Evolutionary conservation across 768 basidiomycete genomes (phyloP).

Genomic region (Porpolomopsis calyptriformis): DNA sequence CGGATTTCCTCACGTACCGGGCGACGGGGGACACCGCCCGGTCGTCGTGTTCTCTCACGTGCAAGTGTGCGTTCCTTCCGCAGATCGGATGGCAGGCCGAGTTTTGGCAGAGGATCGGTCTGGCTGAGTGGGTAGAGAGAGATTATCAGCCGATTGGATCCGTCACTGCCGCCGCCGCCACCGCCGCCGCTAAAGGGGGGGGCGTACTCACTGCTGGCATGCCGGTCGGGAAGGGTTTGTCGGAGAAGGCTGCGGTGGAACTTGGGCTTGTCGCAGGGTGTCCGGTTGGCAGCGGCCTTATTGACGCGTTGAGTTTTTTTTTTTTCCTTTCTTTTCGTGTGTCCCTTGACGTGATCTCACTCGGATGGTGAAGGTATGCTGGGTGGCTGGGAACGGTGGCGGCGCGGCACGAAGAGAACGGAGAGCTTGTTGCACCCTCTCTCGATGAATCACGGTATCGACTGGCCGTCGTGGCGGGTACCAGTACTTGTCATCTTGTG

Average conservation of each 20-base stretch:
- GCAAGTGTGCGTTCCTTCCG: slow-evolving; percentile 92
- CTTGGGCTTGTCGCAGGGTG: slow-evolving; percentile 80
- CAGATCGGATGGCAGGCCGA: slow-evolving; percentile 77
- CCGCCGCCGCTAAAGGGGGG: slow-evolving; percentile 43
- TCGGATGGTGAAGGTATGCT: slow-evolving; percentile 48
- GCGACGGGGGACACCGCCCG: slow-evolving; percentile 68
- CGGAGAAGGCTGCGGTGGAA: slow-evolving; percentile 68
- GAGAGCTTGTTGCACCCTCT: slow-evolving; percentile 38
- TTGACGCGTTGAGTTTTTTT: slow-evolving; percentile 66
- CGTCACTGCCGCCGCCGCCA: no score
- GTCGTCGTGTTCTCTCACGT: slow-evolving; percentile 88
- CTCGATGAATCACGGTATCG: slow-evolving; percentile 72
- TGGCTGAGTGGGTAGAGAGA: slow-evolving; percentile 55
- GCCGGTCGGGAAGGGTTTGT: slow-evolving; percentile 79
- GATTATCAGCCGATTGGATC: slow-evolving; percentile 74
- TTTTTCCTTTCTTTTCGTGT: neutral
- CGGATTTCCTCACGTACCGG: slow-evolving; percentile 92
- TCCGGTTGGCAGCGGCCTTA: slow-evolving; percentile 87
- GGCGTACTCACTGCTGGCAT: slow-evolving; percentile 75
- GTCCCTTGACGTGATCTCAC: neutral
- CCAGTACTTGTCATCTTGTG: slow-evolving; percentile 91
- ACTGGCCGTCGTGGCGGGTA: slow-evolving; percentile 89
- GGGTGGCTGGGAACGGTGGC: slow-evolving; percentile 97
- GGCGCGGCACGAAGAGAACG: slow-evolving; percentile 52
- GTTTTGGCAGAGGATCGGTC: slow-evolving; percentile 81